Base-by-base conservation (phyloP, 345 rosid genomes). In the Citrus sinensis region DNA sequence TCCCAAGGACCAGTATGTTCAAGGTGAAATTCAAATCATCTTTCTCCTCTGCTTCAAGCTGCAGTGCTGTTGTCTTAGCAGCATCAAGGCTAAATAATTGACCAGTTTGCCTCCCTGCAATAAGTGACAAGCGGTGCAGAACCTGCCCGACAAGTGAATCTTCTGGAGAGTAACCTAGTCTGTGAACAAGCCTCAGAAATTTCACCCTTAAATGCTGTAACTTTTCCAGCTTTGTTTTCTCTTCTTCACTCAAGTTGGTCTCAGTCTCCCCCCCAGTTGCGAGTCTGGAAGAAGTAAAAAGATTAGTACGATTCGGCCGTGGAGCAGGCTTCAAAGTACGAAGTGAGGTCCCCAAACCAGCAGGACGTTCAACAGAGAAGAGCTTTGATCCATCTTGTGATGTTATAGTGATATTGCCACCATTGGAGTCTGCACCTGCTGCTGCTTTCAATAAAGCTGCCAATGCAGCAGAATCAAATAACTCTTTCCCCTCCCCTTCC, bases 401-500 rank as follows among this genome's bases (percentile, higher is more conserved):
- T 35, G 94, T 87, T 79, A 93, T 81, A 65, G 92, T 86, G 76
- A 93, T 84, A 72, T 80, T 84, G 20, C 94, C 90, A 56, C 85
- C 88, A 67, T 88, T 94, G 39, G 92, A 86, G 39, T 88, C 90
- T 75, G 85, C 88, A 67, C 94, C 91, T 19, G 94, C 84, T 68
- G 97, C 97, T 67, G 97, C 99, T 87, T 91, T 96, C 88, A 96
- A 79, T 32, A 96, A 92, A 68, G 99, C 98, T 55, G 94, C 90
- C 88, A 95, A 88, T 54, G 98, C 93, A 75, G 94, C 92, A 78
- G 97, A 92, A 88, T 96, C 97, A 70, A 93, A 93, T 71, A 90
- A 78, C 88, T 93, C 92, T 85, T 88, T 93, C 64, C 92, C 97
- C 69, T 90, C 95, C 49, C 90, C 96, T 71, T 92, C 93, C 62